phyloP scores from a whole-genome alignment of 768 basidiomycete species.

The Leccinum arenicola region DNA sequence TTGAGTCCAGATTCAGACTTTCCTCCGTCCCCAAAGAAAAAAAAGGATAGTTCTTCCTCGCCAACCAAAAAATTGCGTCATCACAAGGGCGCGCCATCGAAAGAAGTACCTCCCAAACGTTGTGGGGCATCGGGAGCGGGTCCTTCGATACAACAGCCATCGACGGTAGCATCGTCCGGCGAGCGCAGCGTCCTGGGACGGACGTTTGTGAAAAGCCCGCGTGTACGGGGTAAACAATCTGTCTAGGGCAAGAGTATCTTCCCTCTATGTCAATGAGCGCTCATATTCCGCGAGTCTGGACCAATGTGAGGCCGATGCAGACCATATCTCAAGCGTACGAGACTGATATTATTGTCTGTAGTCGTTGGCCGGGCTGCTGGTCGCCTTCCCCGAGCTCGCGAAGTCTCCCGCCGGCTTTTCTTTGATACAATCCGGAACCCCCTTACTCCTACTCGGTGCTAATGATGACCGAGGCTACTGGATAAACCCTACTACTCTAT shows the following conservation, averaged over 20 bases:
- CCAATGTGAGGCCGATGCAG: slow-evolving; percentile 20
- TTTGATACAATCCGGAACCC: slow-evolving; percentile 29
- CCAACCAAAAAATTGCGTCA: not conserved
- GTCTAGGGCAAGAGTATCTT: not conserved
- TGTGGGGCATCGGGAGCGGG: not conserved
- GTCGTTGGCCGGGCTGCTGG: slow-evolving; percentile 21
- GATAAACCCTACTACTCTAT: slow-evolving; percentile 18
- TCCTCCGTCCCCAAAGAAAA: slow-evolving; percentile 11
- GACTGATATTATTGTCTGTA: slow-evolving; percentile 8
- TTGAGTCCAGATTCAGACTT: slow-evolving; percentile 9
- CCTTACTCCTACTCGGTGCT: slow-evolving; percentile 23
- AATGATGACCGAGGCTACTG: slow-evolving; percentile 13
- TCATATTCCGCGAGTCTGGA: slow-evolving; percentile 27
- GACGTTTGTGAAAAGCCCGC: slow-evolving; percentile 15
- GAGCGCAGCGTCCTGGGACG: slow-evolving; percentile 9
- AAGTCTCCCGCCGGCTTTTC: slow-evolving; percentile 20
- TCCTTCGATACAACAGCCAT: not conserved
- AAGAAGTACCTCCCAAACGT: slow-evolving; percentile 1
- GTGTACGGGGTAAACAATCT: not conserved
- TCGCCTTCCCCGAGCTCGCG: slow-evolving; percentile 24
- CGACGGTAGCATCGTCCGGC: not conserved
- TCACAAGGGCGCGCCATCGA: not conserved
- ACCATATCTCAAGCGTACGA: not conserved
- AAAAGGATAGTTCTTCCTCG: not conserved
- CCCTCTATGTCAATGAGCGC: not conserved